A percentile compares a stretch with the other conserved stretches of the same genome.
Conservation (phyloP, 164 flowering plant genomes). For the Magnolia changhungtana region DNA sequence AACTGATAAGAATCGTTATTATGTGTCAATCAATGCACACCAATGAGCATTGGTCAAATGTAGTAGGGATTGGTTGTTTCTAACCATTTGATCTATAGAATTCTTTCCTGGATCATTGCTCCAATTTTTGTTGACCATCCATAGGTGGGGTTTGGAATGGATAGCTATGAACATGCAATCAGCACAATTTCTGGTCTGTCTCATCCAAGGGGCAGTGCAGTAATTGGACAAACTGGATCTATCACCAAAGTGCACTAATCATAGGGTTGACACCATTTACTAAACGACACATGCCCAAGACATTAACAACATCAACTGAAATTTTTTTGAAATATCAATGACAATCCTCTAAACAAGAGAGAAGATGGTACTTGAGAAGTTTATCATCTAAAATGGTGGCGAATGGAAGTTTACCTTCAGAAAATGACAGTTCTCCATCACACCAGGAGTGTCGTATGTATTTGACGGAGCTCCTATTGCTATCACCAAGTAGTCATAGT, state of each 20-base stretch:
- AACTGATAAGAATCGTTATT: not conserved
- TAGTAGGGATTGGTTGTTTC: not conserved
- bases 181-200: too few species aligned
- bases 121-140: not conserved
- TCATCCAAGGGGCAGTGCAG: too few species aligned
- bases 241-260: not conserved
- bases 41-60: not conserved
- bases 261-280: not conserved
- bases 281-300: not conserved
- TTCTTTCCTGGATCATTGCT: not conserved
- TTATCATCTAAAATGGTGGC: not conserved
- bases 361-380: not conserved
- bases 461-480: conserved; percentile 78
- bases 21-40: not conserved
- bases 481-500: conserved; percentile 69
- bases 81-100: not conserved
- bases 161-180: too few species aligned
- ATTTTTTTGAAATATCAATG: too few species aligned
- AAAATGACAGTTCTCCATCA: conserved; percentile 68
- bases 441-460: conserved; percentile 90
- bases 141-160: too few species aligned
- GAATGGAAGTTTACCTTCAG: conserved; percentile 51
- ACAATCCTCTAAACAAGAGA: not conserved
- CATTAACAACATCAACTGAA: too few species aligned
- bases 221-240: too few species aligned